Evolutionary conservation across 352 stramenopile species (phyloP).

Genomic region (Phytophthora niederhauseri): DNA sequence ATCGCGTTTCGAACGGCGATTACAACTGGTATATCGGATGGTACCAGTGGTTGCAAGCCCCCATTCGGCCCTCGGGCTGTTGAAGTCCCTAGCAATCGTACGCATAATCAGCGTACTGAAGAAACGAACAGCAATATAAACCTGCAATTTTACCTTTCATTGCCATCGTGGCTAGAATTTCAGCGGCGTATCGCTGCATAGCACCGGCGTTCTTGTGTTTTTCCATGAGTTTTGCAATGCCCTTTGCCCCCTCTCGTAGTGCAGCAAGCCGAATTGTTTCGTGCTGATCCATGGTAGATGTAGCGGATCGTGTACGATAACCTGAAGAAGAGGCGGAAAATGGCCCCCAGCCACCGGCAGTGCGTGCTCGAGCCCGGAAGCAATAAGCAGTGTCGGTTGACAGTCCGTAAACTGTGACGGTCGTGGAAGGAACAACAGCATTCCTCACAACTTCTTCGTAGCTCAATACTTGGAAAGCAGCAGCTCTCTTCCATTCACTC

Average conservation of each 20-base stretch:
- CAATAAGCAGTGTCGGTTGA: slow-evolving; percentile 52
- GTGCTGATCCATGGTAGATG: slow-evolving; percentile 40
- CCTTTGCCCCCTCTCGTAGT: slow-evolving; percentile 19
- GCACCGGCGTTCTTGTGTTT: slow-evolving; percentile 38
- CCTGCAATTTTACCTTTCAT: slow-evolving; percentile 36
- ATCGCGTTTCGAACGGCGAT: slow-evolving; percentile 45
- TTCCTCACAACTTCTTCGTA: slow-evolving; percentile 57
- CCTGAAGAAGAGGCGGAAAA: slow-evolving; percentile 46
- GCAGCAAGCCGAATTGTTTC: slow-evolving; percentile 37
- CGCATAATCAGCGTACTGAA: neutral
- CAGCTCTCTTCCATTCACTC: slow-evolving; percentile 54
- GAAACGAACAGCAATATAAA: neutral
- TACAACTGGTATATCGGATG: slow-evolving; percentile 35
- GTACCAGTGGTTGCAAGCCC: slow-evolving; percentile 21
- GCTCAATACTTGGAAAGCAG: slow-evolving; percentile 55
- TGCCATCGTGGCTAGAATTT: slow-evolving; percentile 49
- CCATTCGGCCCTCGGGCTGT: neutral
- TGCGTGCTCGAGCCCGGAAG: slow-evolving; percentile 65
- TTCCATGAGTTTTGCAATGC: slow-evolving; percentile 51
- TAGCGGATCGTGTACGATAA: slow-evolving; percentile 49
- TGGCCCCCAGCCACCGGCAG: slow-evolving; percentile 65
- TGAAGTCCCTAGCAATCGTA: slow-evolving; percentile 9
- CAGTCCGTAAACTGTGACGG: slow-evolving; percentile 46
- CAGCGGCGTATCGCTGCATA: slow-evolving; percentile 47
- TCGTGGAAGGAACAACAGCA: slow-evolving; percentile 29